phyloP scores from a whole-genome alignment of 495 filamentous ascomycete species.

The Talaromyces stipitatus region DNA sequence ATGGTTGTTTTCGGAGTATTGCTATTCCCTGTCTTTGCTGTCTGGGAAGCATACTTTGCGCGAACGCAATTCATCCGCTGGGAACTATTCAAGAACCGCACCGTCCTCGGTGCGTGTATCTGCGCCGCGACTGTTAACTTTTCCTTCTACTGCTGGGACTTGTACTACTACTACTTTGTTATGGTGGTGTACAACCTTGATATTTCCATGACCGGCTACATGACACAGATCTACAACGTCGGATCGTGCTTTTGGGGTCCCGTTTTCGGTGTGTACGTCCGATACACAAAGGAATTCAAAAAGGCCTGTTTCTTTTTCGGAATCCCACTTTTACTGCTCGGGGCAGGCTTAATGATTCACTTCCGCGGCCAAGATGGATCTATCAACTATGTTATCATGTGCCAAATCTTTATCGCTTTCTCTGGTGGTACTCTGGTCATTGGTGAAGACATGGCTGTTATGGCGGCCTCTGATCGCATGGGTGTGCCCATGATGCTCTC shows the following conservation, averaged over 20 bases:
- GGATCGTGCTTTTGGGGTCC: slow-evolving; percentile 58
- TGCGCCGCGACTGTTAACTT: slow-evolving; percentile 49
- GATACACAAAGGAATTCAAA: slow-evolving; percentile 50
- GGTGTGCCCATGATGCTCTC: slow-evolving; percentile 66
- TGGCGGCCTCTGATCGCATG: slow-evolving; percentile 56
- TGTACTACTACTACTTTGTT: slow-evolving; percentile 59
- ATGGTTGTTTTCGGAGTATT: slow-evolving; percentile 51
- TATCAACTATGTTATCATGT: slow-evolving; percentile 67
- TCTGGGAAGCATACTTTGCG: slow-evolving; percentile 52
- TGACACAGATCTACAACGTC: slow-evolving; percentile 61
- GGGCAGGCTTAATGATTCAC: slow-evolving; percentile 58
- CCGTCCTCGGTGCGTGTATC: slow-evolving; percentile 55
- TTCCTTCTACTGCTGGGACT: slow-evolving; percentile 61
- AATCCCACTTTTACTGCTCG: slow-evolving; percentile 54
- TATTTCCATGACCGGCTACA: slow-evolving; percentile 51
- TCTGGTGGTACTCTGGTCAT: slow-evolving; percentile 59
- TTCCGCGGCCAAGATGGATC: slow-evolving; percentile 55
- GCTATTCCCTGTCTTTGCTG: slow-evolving; percentile 47
- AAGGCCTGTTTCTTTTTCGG: slow-evolving; percentile 51
- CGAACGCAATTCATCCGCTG: slow-evolving; percentile 53
- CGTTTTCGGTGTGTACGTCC: slow-evolving; percentile 48
- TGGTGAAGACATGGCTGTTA: slow-evolving; percentile 63
- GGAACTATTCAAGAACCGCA: slow-evolving; percentile 53
- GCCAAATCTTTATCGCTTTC: slow-evolving; percentile 73
- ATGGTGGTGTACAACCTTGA: slow-evolving; percentile 61